A percentile compares a stretch with the other conserved stretches of the same genome.
phyloP scores from a whole-genome alignment of 2,329 filamentous ascomycete species.

The Alternaria sp. region DNA sequence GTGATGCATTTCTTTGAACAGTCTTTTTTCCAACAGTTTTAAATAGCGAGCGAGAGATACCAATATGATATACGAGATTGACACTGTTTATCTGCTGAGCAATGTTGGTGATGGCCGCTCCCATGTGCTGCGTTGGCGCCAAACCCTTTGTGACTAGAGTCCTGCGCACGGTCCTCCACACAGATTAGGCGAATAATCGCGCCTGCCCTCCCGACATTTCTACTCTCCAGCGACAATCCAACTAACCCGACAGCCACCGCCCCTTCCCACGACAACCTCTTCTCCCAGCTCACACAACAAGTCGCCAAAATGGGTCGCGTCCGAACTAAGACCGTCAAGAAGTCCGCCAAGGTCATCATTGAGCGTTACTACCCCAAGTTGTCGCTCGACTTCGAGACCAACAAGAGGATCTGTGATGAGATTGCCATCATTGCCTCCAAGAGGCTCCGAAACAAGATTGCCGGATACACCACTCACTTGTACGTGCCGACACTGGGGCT shows the following conservation, averaged over 20 bases:
- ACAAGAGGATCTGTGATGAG: constrained; percentile 99
- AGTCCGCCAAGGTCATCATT: constrained; percentile 99
- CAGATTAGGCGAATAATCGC: constrained; percentile 29
- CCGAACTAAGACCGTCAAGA: constrained; percentile 73
- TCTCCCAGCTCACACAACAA: constrained; percentile 28
- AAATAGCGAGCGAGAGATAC: constrained; percentile 25
- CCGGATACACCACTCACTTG: constrained; percentile 85
- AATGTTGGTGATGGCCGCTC: not conserved
- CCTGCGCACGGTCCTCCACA: constrained; percentile 11
- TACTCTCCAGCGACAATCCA: constrained; percentile 32
- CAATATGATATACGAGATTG: not conserved
- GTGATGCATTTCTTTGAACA: constrained; percentile 5
- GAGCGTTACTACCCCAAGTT: constrained; percentile 85
- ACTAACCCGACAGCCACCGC: constrained; percentile 39
- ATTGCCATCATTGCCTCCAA: constrained; percentile 99
- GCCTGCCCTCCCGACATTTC: constrained; percentile 2
- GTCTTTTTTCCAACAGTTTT: not conserved
- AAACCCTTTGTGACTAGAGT: not conserved
- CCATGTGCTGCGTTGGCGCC: not conserved
- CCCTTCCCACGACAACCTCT: constrained; percentile 28
- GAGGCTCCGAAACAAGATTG: constrained; percentile 93
- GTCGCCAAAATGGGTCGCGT: constrained; percentile 62
- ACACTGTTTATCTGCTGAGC: not conserved
- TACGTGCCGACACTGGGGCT: constrained; percentile 44
- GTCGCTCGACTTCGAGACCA: constrained; percentile 99